A percentile compares a stretch with the other conserved stretches of the same genome.
phyloP scores from a whole-genome alignment of 805 yeast genomes.

The Sungouiozyma ichnusensis region DNA sequence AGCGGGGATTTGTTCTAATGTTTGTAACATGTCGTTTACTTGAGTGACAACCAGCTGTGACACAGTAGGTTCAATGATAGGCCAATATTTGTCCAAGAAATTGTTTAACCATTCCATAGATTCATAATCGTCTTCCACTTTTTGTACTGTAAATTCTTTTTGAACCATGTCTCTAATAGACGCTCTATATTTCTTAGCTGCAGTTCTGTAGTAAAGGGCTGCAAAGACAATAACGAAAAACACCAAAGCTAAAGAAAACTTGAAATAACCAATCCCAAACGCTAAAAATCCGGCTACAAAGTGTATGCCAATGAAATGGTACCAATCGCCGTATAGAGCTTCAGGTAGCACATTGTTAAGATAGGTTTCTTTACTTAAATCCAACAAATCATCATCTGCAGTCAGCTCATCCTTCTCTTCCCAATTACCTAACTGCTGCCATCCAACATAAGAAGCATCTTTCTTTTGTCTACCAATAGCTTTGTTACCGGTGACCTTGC shows the following conservation, averaged over 20 bases:
- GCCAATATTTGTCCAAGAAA: slow-evolving; percentile 87
- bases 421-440: slow-evolving; percentile 92
- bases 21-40: slow-evolving; percentile 74
- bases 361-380: slow-evolving; percentile 61
- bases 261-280: slow-evolving; percentile 68
- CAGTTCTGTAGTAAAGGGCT: slow-evolving; percentile 68
- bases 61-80: slow-evolving; percentile 77
- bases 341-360: slow-evolving; percentile 72
- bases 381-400: slow-evolving; percentile 59
- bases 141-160: slow-evolving; percentile 71
- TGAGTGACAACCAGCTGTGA: slow-evolving; percentile 78
- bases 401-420: slow-evolving; percentile 56
- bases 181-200: slow-evolving; percentile 70
- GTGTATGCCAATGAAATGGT: slow-evolving; percentile 71
- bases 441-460: slow-evolving; percentile 68
- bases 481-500: slow-evolving; percentile 11
- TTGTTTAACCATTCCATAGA: slow-evolving; percentile 93
- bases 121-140: slow-evolving; percentile 82
- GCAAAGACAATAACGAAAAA: slow-evolving; percentile 57
- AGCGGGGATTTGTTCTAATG: slow-evolving; percentile 63
- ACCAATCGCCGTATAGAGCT: slow-evolving; percentile 87
- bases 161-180: slow-evolving; percentile 69
- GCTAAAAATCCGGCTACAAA: slow-evolving; percentile 60
- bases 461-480: slow-evolving; percentile 10
- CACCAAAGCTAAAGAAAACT: slow-evolving; percentile 70